Conservation (phyloP, 2,329 filamentous ascomycete species). For the Clarireedia monteithiana region DNA sequence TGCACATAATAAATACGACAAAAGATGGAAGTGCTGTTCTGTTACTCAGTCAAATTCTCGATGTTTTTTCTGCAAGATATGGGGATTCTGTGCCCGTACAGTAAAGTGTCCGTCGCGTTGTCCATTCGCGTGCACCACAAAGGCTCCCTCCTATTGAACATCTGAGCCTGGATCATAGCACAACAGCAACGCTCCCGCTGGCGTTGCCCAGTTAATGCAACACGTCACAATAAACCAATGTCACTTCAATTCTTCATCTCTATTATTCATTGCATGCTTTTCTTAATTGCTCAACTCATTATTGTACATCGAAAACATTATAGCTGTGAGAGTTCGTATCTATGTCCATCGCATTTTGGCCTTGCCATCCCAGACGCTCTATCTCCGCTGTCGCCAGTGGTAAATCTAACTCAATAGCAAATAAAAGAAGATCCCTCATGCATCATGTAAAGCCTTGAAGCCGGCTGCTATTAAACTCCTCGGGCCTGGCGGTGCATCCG, state of each 20-base stretch:
- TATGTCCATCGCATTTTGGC: background rate
- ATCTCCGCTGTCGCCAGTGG: too few relatives aligned
- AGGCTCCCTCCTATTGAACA: too few relatives aligned
- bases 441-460: constrained; percentile 46
- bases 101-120: background rate
- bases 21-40: background rate
- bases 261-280: background rate
- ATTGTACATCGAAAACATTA: constrained; percentile 3
- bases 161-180: too few relatives aligned
- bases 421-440: background rate
- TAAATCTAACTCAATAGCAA: background rate
- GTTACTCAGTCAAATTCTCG: background rate
- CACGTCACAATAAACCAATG: too few relatives aligned
- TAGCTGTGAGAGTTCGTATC: constrained; percentile 1
- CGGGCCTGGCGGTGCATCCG: constrained; percentile 53
- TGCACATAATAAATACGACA: background rate
- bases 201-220: too few relatives aligned
- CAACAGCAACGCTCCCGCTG: too few relatives aligned
- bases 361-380: background rate
- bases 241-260: background rate
- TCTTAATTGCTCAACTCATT: background rate
- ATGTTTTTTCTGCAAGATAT: background rate
- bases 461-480: constrained; percentile 52
- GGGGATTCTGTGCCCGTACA: too few relatives aligned
- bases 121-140: too few relatives aligned